phyloP scores from a whole-genome alignment of 2,329 filamentous ascomycete species.

The Fusarium solani-melongenae region DNA sequence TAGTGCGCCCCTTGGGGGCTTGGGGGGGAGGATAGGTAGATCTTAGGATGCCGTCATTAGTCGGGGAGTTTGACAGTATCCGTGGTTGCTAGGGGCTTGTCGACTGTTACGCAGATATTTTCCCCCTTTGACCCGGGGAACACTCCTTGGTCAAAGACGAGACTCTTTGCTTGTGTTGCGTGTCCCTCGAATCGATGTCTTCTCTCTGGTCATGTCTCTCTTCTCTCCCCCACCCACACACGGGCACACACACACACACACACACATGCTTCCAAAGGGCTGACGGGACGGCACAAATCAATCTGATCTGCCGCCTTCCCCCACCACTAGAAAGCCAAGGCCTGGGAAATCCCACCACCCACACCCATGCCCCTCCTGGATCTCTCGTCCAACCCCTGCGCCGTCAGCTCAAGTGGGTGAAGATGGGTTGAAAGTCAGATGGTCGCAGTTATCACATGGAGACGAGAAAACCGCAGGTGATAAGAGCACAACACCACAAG shows the following conservation, averaged over 20 bases:
- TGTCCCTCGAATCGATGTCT: background rate
- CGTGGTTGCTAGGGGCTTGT: background rate
- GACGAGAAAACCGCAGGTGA: conserved; percentile 30
- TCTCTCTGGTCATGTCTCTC: background rate
- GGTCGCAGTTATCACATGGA: conserved; percentile 33
- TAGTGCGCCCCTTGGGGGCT: conserved; percentile 22
- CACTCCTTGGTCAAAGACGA: background rate
- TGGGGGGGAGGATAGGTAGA: conserved; percentile 24
- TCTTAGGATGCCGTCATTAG: conserved; percentile 37
- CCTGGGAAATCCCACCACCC: conserved; percentile 2
- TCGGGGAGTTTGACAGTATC: conserved; percentile 31
- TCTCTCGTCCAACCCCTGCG: conserved; percentile 14
- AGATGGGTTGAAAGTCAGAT: conserved; percentile 27
- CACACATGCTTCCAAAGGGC: conserved; percentile 1
- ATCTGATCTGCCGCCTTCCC: conserved; percentile 32
- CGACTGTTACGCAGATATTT: background rate
- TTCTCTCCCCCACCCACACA: background rate
- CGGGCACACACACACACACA: background rate
- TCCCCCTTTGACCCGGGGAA: background rate
- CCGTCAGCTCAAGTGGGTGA: conserved; percentile 22
- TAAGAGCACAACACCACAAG: conserved; percentile 11
- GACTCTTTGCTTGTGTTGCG: background rate
- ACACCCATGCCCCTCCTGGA: conserved; percentile 4
- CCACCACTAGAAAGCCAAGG: conserved; percentile 15
- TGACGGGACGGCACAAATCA: conserved; percentile 22